Conservation (phyloP, 164 flowering plant genomes). For the Stephania japonica region DNA sequence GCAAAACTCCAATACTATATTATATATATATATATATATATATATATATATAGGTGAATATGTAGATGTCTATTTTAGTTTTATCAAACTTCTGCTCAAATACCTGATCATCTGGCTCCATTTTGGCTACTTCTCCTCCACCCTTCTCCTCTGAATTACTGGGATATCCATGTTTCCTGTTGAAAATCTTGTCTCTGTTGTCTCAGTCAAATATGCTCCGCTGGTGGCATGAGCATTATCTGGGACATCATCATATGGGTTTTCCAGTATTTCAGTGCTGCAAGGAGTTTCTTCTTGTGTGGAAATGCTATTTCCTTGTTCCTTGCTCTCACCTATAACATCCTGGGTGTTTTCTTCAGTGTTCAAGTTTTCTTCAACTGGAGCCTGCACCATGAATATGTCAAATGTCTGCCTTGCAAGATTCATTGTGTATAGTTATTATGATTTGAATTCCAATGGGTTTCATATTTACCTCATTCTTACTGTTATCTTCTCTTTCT, state of each 20-base stretch:
- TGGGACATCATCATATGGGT: not conserved
- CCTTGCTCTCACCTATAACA: slow-evolving; percentile 2
- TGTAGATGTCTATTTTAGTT: slow-evolving; percentile 8
- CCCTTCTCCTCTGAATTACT: slow-evolving; percentile 9
- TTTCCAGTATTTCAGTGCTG: slow-evolving; percentile 13
- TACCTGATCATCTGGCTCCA: slow-evolving; percentile 3
- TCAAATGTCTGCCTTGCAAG: slow-evolving; percentile 1
- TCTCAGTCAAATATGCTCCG: slow-evolving; percentile 12
- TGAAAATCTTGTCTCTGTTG: slow-evolving; percentile 7
- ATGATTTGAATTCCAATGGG: slow-evolving; percentile 2
- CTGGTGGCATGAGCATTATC: slow-evolving; percentile 15
- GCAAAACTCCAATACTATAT: too few species aligned
- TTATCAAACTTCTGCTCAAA: slow-evolving; percentile 15
- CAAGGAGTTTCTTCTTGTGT: slow-evolving; percentile 9
- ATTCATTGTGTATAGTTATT: not conserved
- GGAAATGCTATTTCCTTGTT: slow-evolving; percentile 5
- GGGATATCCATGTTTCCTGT: slow-evolving; percentile 13
- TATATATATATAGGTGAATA: too few species aligned
- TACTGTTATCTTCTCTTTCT: slow-evolving; percentile 5
- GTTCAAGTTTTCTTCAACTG: slow-evolving; percentile 11
- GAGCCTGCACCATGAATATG: slow-evolving; percentile 18
- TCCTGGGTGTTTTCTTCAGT: slow-evolving; percentile 15
- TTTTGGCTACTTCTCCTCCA: not conserved
- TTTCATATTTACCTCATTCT: slow-evolving; percentile 15
- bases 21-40: too few species aligned